Conservation (phyloP, 192 early-diverging fungal species). For the Mortierella alpina region DNA sequence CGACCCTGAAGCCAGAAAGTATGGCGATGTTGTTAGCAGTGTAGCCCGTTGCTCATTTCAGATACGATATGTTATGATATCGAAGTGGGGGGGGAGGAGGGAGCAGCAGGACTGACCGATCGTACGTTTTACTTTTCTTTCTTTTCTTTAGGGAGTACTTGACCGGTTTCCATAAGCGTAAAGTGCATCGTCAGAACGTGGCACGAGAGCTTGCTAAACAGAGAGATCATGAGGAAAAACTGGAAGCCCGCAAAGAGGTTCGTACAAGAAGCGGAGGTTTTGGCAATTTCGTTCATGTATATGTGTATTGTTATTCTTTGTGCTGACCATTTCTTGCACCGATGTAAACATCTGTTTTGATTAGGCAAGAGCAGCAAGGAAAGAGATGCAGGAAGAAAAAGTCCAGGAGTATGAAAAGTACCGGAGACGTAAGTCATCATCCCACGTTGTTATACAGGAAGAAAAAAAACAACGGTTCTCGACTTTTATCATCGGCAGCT, state of each 20-base stretch:
- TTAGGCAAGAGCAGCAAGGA: constrained; percentile 56
- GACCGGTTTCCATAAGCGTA: constrained; percentile 85
- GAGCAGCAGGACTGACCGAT: background rate
- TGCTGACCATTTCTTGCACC: background rate
- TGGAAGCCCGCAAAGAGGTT: constrained; percentile 65
- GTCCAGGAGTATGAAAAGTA: constrained; percentile 62
- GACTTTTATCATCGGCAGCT: too few species aligned
- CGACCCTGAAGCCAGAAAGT: constrained; percentile 71
- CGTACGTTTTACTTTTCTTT: background rate
- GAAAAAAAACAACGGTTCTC: too few species aligned
- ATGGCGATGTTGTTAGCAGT: constrained; percentile 32
- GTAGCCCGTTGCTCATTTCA: background rate
- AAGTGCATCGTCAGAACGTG: constrained; percentile 72
- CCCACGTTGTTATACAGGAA: background rate
- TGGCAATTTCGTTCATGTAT: too few species aligned
- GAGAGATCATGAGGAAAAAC: constrained; percentile 63
- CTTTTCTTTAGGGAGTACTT: constrained; percentile 65
- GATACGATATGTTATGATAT: background rate
- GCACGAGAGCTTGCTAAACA: constrained; percentile 61
- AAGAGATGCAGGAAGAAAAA: constrained; percentile 65
- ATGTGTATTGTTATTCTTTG: too few species aligned
- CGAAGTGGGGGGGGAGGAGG: background rate
- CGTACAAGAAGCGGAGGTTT: constrained; percentile 1
- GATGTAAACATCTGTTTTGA: background rate
- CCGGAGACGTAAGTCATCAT: constrained; percentile 47